Conservation (phyloP, 106 monocot species). For the Triglochin maritima region DNA sequence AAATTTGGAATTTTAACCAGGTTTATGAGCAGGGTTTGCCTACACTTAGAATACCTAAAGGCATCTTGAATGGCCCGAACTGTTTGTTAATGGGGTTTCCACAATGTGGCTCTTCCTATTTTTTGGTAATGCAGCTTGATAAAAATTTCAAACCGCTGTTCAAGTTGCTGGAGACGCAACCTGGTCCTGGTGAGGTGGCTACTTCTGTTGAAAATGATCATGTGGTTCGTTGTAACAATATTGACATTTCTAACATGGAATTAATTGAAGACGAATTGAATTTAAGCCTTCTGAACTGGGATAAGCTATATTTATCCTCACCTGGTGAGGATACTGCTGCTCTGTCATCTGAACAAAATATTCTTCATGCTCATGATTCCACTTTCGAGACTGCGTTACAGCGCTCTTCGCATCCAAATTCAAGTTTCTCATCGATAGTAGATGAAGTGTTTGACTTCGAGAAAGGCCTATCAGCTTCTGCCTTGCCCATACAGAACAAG, state of each 20-base stretch:
- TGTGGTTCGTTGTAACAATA: conserved; percentile 41
- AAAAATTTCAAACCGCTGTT: conserved; percentile 79
- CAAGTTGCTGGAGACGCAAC: conserved; percentile 61
- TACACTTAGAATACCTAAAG: conserved; percentile 59
- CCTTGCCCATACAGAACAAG: conserved; percentile 16
- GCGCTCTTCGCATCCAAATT: conserved; percentile 29
- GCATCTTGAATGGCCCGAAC: conserved; percentile 53
- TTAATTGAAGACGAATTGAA: conserved; percentile 74
- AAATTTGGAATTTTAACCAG: conserved; percentile 24
- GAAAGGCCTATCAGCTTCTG: conserved; percentile 25
- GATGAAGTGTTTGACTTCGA: conserved; percentile 84
- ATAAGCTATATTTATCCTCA: conserved; percentile 26
- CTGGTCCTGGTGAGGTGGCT: conserved; percentile 37
- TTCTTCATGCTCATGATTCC: conserved; percentile 24
- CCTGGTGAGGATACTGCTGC: conserved; percentile 15
- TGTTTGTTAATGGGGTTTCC: conserved; percentile 73
- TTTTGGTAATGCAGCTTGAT: conserved; percentile 85
- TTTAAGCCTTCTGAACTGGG: conserved; percentile 58
- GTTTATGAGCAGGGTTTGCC: conserved; percentile 66
- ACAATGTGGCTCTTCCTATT: conserved; percentile 69
- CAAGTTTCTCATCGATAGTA: conserved; percentile 82
- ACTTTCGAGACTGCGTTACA: conserved; percentile 31
- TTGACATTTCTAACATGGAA: conserved; percentile 62
- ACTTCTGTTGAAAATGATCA: conserved; percentile 33
- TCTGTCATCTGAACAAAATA: conserved; percentile 24